These are phyloP conservation scores for Domatiomyces globalis DNA, from an alignment of 2,329 filamentous ascomycete species.

Conservation along the genomic window DNA sequence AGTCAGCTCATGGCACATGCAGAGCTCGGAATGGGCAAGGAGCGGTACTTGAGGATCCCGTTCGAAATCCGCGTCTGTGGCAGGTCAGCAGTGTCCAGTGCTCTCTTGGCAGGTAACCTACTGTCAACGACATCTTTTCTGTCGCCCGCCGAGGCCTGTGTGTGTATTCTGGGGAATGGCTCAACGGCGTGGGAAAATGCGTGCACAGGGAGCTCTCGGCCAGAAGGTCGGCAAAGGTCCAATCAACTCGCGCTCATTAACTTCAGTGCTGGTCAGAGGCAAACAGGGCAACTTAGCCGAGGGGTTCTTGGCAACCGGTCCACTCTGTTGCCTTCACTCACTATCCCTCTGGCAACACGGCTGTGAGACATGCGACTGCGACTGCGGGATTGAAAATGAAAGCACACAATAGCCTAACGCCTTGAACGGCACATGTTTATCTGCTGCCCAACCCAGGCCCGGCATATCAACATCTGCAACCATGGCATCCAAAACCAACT, in stretches of 20 bases:
- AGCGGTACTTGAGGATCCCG: constrained; percentile 44
- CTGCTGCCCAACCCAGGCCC: background rate
- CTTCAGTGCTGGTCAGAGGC: background rate
- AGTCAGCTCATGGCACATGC: constrained; percentile 2
- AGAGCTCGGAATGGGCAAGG: constrained; percentile 19
- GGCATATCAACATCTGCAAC: background rate
- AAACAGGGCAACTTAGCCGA: background rate
- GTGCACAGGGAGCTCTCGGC: background rate
- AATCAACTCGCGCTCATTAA: background rate
- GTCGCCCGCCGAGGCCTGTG: background rate
- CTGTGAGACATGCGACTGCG: background rate
- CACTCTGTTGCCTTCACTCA: background rate
- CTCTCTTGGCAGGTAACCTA: constrained; percentile 27
- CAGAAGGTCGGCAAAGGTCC: background rate
- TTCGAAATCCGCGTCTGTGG: constrained; percentile 32
- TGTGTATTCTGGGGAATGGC: background rate
- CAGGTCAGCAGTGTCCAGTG: background rate
- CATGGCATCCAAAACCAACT: constrained; percentile 23
- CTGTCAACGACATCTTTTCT: constrained; percentile 24
- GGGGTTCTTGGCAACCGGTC: background rate
- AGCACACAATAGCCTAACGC: background rate
- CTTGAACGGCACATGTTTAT: background rate
- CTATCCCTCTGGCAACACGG: background rate
- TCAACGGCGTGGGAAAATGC: background rate
- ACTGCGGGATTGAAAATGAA: background rate